Evolutionary conservation across 225 moss, liverwort and hornwort genomes (phyloP).

Genomic region (Lunularia cruciata): DNA sequence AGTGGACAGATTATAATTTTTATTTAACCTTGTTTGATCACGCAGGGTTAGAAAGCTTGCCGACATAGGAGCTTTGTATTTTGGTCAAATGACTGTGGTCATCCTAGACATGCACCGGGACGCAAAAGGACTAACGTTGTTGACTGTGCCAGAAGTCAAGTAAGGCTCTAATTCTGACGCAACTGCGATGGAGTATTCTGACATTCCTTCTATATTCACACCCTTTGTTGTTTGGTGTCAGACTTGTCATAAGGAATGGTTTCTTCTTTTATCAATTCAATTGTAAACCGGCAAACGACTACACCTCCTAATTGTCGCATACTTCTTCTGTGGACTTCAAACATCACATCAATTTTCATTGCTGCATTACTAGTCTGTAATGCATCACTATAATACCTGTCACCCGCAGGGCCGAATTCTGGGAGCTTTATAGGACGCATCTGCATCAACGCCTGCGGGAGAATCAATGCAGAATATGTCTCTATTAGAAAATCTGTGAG

Average conservation of each 20-base stretch:
- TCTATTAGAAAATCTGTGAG: constrained; percentile 10
- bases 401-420: constrained; percentile 66
- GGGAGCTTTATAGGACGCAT: constrained; percentile 67
- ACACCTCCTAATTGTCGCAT: too few species aligned
- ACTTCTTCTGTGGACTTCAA: not conserved
- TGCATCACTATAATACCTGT: not conserved
- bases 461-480: constrained; percentile 28
- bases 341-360: not conserved
- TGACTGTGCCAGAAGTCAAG: constrained; percentile 84
- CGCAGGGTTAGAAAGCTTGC: constrained; percentile 77
- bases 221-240: not conserved
- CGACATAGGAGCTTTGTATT: constrained; percentile 69
- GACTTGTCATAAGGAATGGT: too few species aligned
- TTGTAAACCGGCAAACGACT: too few species aligned
- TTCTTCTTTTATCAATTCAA: too few species aligned
- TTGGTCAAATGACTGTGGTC: constrained; percentile 54
- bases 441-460: constrained; percentile 43
- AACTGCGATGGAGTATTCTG: not conserved
- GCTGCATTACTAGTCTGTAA: not conserved
- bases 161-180: constrained; percentile 23
- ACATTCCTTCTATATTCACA: not conserved
- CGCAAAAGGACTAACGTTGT: constrained; percentile 68
- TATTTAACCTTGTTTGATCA: not conserved
- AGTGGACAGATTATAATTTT: not conserved
- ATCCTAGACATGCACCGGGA: constrained; percentile 75